Base-by-base conservation (phyloP, 768 basidiomycete species). In the Calocybe gangraenosa region DNA sequence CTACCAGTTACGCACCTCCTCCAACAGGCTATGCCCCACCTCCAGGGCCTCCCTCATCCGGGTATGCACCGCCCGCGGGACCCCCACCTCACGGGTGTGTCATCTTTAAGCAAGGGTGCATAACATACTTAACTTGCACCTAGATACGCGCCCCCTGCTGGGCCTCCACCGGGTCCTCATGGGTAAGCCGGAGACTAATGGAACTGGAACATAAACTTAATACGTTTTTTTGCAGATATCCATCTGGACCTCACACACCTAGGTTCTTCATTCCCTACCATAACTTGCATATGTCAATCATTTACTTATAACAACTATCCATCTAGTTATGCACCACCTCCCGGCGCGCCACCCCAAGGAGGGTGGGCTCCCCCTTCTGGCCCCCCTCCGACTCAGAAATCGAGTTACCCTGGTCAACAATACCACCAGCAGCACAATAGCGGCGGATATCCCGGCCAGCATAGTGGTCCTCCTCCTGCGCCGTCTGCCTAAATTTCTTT, bases 371-470 rank as follows among this genome's bases (percentile, higher is more conserved):
- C 58, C 20, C 60, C 59, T 22, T 42, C 57, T 33, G 61, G 58
- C 1, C 60, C 61, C 48, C 63, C 64, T 15, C 65, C 64, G 23
- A 55, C 60, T 17, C 56, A 57, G 25, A 59, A 61, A 45, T 54
- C 54, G 14, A 68, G 56, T 37, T 67, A 71, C 49, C 74, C 74
- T 13, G 74, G 66, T 15, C 68, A 71, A 36, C 67, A 68, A 44
- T 65, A 69, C 45, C 69, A 68, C 28, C 64, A 69, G 18, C 60
- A 67, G 32, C 57, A 49, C 21, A 33, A 22, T 20, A 11, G 25
- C 25, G 25, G 25, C 11, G 58, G 61, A 39, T 47, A 53, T 19
- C 51, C 74, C 18, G 74, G 67, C n/a, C 67, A 71, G 42, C 48
- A 60, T 28, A 47, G 50, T 13, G 55, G 50, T 19, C 56, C 58